Conservation (phyloP, 345 rosid genomes). For the Lenwebbia sp. region DNA sequence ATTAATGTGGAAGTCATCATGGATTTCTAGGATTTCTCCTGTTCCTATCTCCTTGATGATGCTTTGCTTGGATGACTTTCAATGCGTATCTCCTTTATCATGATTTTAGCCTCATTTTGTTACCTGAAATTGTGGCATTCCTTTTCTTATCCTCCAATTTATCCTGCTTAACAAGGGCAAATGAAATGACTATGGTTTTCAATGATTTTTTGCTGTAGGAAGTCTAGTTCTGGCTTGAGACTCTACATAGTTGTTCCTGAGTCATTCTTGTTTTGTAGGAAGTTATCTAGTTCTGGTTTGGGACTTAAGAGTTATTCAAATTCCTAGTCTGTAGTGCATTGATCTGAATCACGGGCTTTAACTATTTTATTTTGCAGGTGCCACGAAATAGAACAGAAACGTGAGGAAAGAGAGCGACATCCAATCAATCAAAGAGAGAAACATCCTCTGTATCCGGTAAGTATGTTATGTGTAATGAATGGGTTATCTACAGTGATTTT, state of each 20-base stretch:
- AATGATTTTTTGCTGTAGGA: not conserved
- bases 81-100: not conserved
- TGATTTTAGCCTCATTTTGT: not conserved
- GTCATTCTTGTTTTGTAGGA: not conserved
- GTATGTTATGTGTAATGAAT: slow-evolving; percentile 14
- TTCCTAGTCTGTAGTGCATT: not conserved
- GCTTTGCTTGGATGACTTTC: not conserved
- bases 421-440: slow-evolving; percentile 67
- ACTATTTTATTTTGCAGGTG: slow-evolving; percentile 44
- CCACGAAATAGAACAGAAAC: slow-evolving; percentile 72
- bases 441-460: slow-evolving; percentile 70
- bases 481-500: not conserved
- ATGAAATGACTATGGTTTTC: not conserved
- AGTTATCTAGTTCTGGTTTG: not conserved
- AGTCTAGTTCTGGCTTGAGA: not conserved
- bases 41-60: not conserved
- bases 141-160: not conserved
- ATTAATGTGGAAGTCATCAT: not conserved
- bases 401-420: slow-evolving; percentile 82
- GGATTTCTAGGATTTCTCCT: not conserved
- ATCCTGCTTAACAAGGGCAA: not conserved
- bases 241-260: not conserved
- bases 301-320: not conserved
- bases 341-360: not conserved
- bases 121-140: not conserved